Evolutionary conservation across 306 rosid genomes (phyloP), one percentile per base, ranked within the genome.

Genomic region (Vigna reflexopilosa): DNA sequence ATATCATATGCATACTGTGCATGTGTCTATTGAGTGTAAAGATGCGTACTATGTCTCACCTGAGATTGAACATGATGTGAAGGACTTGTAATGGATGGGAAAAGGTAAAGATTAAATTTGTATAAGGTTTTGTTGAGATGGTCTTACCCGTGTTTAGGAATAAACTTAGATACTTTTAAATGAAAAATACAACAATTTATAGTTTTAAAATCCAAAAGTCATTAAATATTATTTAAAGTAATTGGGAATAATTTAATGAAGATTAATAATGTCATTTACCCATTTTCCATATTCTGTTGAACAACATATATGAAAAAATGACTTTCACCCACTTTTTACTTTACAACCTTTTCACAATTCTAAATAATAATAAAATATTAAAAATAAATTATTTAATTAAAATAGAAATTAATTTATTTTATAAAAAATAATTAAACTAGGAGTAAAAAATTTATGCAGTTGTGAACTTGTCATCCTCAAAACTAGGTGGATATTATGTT

Each of bases 1-100:
- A 14, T 52, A 59, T 70, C 24, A 14, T 52, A 59, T 70, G 75
- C 72, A 67, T 52, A 2, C 10, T 40, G 44, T 40, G 44, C 45
- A 40, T 8, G 45, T 40, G 11, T 40, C 45, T 40, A 40, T 9
- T 2, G 45, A 8, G 45, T 40, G 45, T 40, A 40, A 40, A 40
- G 45, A 67, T 83, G 51, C 67, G 26, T 45, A 28, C 32, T 54
- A 0, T 51, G 67, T 22, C 30, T 24, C 32, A 40, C 42, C 34
- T 10, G 3, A 51, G 32, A 66, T 38, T 45, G 16, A 77, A 77
- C 67, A 66, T 24, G 24, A 22, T 10, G 12, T 12, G 9, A 57
- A 15, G 42, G 62, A 16, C 20, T 2, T 32, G 3, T 50, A 52
- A 45, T 14, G 68, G 59, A 45, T 19, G 68, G 48, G 64, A 3